phyloP scores from a whole-genome alignment of 2,329 filamentous ascomycete genomes.

The Karstenula rhodostoma region DNA sequence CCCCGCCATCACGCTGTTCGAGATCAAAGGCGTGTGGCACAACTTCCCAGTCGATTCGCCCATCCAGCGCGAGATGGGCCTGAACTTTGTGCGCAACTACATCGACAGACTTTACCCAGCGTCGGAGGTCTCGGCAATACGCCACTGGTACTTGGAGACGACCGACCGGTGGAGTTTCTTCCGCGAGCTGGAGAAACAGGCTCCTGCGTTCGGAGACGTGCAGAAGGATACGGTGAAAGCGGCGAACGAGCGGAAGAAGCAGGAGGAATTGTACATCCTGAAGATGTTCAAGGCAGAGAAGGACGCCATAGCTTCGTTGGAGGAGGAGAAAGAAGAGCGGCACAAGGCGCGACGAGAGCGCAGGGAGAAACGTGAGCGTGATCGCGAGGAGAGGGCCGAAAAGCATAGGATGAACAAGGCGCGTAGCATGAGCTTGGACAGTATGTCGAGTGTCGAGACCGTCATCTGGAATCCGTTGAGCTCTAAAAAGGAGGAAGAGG shows the following conservation, averaged over 20 bases:
- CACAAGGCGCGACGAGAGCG: background rate
- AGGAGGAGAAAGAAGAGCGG: background rate
- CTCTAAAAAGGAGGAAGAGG: background rate
- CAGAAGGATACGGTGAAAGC: conserved; percentile 7
- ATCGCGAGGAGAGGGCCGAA: background rate
- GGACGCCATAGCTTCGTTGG: background rate
- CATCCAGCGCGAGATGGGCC: conserved; percentile 24
- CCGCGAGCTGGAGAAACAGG: conserved; percentile 12
- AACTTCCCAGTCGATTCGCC: conserved; percentile 21
- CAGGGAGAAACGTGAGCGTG: background rate
- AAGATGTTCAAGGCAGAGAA: background rate
- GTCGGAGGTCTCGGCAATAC: conserved; percentile 16
- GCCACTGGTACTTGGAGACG: conserved; percentile 19
- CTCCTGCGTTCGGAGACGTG: conserved; percentile 19
- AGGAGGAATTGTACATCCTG: background rate
- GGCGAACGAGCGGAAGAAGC: conserved; percentile 4
- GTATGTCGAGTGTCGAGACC: conserved; percentile 8
- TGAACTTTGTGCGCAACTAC: conserved; percentile 26
- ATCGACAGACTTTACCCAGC: conserved; percentile 18
- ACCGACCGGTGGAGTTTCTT: conserved; percentile 22
- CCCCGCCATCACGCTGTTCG: conserved; percentile 15
- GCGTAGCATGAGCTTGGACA: conserved; percentile 6
- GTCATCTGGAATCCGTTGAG: conserved; percentile 5
- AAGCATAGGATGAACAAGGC: background rate
- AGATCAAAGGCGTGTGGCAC: conserved; percentile 29